These are phyloP conservation scores for Emergomyces pasteurianus DNA, from an alignment of 2,329 filamentous ascomycete species.

Conservation along the genomic window DNA sequence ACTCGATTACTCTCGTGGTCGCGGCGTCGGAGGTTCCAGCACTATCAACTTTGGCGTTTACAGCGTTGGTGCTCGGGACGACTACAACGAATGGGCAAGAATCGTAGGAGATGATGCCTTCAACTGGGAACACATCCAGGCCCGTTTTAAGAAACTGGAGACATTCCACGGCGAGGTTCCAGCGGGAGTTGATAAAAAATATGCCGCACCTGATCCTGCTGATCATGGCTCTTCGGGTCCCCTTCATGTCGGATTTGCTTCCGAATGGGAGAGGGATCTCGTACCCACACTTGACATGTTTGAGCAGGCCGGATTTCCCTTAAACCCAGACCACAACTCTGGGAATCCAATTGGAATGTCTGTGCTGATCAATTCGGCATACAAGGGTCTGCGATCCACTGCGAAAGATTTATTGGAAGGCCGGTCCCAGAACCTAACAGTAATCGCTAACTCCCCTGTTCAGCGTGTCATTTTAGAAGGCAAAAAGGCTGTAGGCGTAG, in stretches of 20 bases:
- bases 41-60: slow-evolving; percentile 47
- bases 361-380: slow-evolving; percentile 39
- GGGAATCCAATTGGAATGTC: slow-evolving; percentile 48
- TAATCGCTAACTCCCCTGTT: slow-evolving; percentile 40
- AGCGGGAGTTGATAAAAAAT: slow-evolving; percentile 30
- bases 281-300: slow-evolving; percentile 36
- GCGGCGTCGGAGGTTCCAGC: slow-evolving; percentile 40
- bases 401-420: slow-evolving; percentile 38
- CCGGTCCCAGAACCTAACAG: slow-evolving; percentile 40
- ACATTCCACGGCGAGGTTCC: slow-evolving; percentile 37
- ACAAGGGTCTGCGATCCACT: slow-evolving; percentile 39
- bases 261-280: slow-evolving; percentile 40
- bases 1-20: slow-evolving; percentile 40
- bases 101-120: slow-evolving; percentile 45
- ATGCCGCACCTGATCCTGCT: slow-evolving; percentile 32
- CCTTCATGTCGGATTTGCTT: slow-evolving; percentile 38
- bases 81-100: slow-evolving; percentile 51
- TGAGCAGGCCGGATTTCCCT: slow-evolving; percentile 36
- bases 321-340: slow-evolving; percentile 46
- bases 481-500: slow-evolving; percentile 35
- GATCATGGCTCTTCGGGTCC: slow-evolving; percentile 41
- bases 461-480: slow-evolving; percentile 37
- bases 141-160: slow-evolving; percentile 43
- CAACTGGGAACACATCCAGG: slow-evolving; percentile 42
- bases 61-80: slow-evolving; percentile 44